A percentile compares a stretch with the other conserved stretches of the same genome.
phyloP scores from a whole-genome alignment of 169 alveolate genomes.

The Sarcocystis neurona region DNA sequence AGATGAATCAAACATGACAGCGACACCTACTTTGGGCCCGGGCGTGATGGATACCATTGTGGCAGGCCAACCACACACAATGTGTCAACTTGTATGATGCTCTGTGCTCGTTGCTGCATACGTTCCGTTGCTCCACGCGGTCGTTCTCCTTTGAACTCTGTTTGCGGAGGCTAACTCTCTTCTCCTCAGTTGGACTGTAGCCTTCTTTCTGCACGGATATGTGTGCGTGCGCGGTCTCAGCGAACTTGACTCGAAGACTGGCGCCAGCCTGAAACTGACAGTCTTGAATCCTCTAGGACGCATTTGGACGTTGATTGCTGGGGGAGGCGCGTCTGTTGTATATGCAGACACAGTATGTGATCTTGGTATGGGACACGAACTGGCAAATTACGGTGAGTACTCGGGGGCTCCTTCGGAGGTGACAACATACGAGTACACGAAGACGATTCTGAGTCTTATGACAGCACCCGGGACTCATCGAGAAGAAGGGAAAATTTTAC shows the following conservation, averaged over 20 bases:
- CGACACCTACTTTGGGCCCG: too few relatives aligned
- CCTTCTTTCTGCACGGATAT: too few relatives aligned
- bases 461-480: slow-evolving; percentile 55
- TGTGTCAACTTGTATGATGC: not conserved
- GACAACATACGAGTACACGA: slow-evolving; percentile 68
- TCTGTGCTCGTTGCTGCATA: not conserved
- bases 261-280: slow-evolving; percentile 71
- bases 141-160: not conserved
- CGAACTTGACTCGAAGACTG: slow-evolving; percentile 69
- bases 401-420: slow-evolving; percentile 72
- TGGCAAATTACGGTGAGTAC: slow-evolving; percentile 72
- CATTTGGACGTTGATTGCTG: slow-evolving; percentile 72
- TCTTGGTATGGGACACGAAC: slow-evolving; percentile 67
- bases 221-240: slow-evolving; percentile 26
- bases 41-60: too few relatives aligned
- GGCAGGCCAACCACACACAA: too few relatives aligned
- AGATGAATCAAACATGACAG: too few relatives aligned
- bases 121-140: not conserved
- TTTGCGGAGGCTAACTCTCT: too few relatives aligned
- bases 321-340: slow-evolving; percentile 72
- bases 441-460: slow-evolving; percentile 64
- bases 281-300: slow-evolving; percentile 70
- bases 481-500: slow-evolving; percentile 66
- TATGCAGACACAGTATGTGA: slow-evolving; percentile 70
- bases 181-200: too few relatives aligned